These are phyloP conservation scores for Aspergillus spinulosporus DNA, from an alignment of 2,329 filamentous ascomycete species.

Conservation along the genomic window DNA sequence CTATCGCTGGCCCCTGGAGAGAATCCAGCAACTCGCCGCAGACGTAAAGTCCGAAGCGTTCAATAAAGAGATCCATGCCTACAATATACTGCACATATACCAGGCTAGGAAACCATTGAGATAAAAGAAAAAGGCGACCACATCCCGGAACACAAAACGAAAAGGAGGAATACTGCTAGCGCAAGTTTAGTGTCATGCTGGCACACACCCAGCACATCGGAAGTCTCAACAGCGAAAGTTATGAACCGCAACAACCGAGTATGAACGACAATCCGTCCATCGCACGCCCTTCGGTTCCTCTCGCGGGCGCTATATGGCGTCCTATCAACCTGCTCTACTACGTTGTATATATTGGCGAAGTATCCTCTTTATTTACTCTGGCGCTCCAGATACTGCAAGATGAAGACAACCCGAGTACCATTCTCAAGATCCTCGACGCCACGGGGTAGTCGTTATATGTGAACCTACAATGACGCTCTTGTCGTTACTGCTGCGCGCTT, in stretches of 20 bases:
- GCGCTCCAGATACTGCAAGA: background rate
- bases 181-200: background rate
- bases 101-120: conserved; percentile 40
- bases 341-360: background rate
- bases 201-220: background rate
- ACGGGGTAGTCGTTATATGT: background rate
- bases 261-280: background rate
- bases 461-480: background rate
- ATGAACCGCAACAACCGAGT: background rate
- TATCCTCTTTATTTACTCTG: background rate
- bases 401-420: too few species aligned
- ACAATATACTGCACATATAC: conserved; percentile 57
- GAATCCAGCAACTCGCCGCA: conserved; percentile 63
- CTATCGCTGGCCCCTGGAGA: conserved; percentile 59
- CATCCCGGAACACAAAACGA: background rate
- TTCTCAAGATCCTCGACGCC: too few species aligned
- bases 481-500: background rate
- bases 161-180: background rate
- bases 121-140: conserved; percentile 6
- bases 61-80: conserved; percentile 67
- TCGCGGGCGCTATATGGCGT: background rate
- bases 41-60: conserved; percentile 69
- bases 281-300: background rate
- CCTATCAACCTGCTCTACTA: background rate
- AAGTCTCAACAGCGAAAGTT: background rate